Evolutionary conservation across 2,329 filamentous ascomycete species (phyloP).

Genomic region (Hymenoscyphus infarciens): DNA sequence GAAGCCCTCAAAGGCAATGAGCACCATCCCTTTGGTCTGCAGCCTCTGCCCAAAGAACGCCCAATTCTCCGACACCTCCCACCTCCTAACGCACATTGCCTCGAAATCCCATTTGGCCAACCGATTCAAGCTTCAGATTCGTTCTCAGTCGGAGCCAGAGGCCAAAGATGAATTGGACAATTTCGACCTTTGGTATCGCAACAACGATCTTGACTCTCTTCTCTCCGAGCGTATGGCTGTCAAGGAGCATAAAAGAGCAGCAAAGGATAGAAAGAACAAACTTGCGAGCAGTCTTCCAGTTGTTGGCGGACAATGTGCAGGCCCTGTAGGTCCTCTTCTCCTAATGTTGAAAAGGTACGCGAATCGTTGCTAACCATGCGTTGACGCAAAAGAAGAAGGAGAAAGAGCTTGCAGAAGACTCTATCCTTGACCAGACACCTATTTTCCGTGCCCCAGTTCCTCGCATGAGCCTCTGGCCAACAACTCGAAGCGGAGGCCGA

Average conservation of each 20-base stretch:
- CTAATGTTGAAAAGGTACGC: neutral
- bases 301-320: constrained; percentile 6
- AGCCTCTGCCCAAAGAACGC: constrained; percentile 77
- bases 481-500: constrained; percentile 9
- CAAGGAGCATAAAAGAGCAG: constrained; percentile 65
- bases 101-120: constrained; percentile 90
- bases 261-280: constrained; percentile 26
- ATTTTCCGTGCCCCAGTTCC: constrained; percentile 32
- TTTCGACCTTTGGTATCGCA: constrained; percentile 76
- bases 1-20: constrained; percentile 26
- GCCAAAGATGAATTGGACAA: constrained; percentile 59
- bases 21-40: constrained; percentile 67
- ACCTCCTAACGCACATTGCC: constrained; percentile 85
- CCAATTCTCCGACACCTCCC: constrained; percentile 83
- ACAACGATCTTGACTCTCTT: constrained; percentile 66
- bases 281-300: neutral
- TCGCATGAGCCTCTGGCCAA: constrained; percentile 33
- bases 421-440: constrained; percentile 18
- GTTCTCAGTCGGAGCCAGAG: constrained; percentile 61
- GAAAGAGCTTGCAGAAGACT: neutral
- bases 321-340: constrained; percentile 17
- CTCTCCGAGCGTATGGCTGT: constrained; percentile 74
- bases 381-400: constrained; percentile 9
- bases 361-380: neutral
- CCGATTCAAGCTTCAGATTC: constrained; percentile 77